Evolutionary conservation across 202 grass and related monocot species (phyloP), one percentile per base, ranked within the genome.

Genomic region (Zoysia matrella): DNA sequence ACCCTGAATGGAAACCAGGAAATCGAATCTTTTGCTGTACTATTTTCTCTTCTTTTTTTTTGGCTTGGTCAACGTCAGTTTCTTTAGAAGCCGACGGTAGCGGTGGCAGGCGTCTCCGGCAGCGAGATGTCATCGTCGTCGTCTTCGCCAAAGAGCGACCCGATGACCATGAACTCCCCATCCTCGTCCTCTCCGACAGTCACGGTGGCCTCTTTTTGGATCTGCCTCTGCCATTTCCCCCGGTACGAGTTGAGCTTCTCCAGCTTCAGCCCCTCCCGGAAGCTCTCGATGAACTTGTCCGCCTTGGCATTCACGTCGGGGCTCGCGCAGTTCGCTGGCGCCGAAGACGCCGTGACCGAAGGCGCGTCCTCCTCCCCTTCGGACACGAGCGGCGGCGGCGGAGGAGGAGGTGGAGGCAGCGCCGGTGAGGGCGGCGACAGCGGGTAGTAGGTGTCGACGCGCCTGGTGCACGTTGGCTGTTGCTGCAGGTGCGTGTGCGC

Each of bases 221-320:
- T 69, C 44, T 87, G 80, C 73, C 52, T 62, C 71, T 75, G 81
- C 64, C 86, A 85, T 54, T 92, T 99, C 83, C 94, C 92, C 49
- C 84, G 55, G 69, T 84, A 88, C 47, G 96, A 96, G 72, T 99
- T 96, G 65, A 91, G 78, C 91, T 92, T 99, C 89, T 99, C 96
- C 55, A 96, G 75, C 81, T 94, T 90, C 3, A 95, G 89, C 49
- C 89, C 91, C 0, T 79, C 89, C 16, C 83, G 93, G 84, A 95
- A 99, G 68, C 87, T 86, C 72, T 87, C 81, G 81, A 99, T 99
- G 87, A 99, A 99, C 53, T 80, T 71, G 84, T 92, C 93, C 55
- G 93, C 93, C 85, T 99, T 99, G 10, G 88, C 82, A 86, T 99
- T 90, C 6, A 99, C 96, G 86, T 99, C 96, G 6, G 93, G 96